These are phyloP conservation scores for Diddensiella santjacobensis DNA, from an alignment of 805 yeast genomes.

Conservation along the genomic window DNA sequence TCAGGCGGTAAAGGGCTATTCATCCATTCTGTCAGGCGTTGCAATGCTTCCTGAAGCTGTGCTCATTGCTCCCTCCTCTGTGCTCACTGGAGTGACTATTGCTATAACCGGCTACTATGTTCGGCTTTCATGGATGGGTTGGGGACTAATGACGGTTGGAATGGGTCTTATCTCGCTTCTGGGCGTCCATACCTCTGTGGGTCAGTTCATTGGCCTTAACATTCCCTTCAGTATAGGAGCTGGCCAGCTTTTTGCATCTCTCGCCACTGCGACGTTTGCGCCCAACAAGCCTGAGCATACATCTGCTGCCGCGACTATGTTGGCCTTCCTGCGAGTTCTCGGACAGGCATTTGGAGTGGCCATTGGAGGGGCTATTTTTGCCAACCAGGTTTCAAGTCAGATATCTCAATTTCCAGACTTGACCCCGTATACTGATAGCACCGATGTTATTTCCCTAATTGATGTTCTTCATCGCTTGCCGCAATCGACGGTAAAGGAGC, in stretches of 20 bases:
- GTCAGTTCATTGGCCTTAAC: slow-evolving; percentile 42
- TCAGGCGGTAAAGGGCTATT: slow-evolving; percentile 42
- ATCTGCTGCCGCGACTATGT: slow-evolving; percentile 30
- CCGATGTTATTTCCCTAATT: slow-evolving; percentile 23
- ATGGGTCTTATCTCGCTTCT: slow-evolving; percentile 42
- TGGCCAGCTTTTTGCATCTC: slow-evolving; percentile 45
- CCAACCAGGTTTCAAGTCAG: slow-evolving; percentile 18
- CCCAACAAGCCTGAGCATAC: slow-evolving; percentile 27
- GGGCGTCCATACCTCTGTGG: slow-evolving; percentile 31
- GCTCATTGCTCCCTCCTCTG: slow-evolving; percentile 38
- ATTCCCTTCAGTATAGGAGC: slow-evolving; percentile 45
- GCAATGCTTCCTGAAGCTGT: slow-evolving; percentile 43
- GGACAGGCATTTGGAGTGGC: slow-evolving; percentile 34
- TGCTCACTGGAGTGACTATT: slow-evolving; percentile 38
- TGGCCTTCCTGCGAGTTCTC: slow-evolving; percentile 29
- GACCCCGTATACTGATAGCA: slow-evolving; percentile 3
- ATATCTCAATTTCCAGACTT: slow-evolving; percentile 7
- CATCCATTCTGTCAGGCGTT: slow-evolving; percentile 39
- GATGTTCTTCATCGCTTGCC: slow-evolving; percentile 20
- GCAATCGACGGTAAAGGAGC: slow-evolving; percentile 13
- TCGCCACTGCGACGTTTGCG: slow-evolving; percentile 29
- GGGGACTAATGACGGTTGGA: slow-evolving; percentile 41
- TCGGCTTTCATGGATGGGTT: slow-evolving; percentile 38
- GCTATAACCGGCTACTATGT: slow-evolving; percentile 41
- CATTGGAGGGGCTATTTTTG: slow-evolving; percentile 31